Percentiles rank a stretch among this genome's conserved stretches.
These are phyloP conservation scores for Harringtonia lauricola DNA, from an alignment of 2,329 filamentous ascomycete genomes.

Conservation along the genomic window DNA sequence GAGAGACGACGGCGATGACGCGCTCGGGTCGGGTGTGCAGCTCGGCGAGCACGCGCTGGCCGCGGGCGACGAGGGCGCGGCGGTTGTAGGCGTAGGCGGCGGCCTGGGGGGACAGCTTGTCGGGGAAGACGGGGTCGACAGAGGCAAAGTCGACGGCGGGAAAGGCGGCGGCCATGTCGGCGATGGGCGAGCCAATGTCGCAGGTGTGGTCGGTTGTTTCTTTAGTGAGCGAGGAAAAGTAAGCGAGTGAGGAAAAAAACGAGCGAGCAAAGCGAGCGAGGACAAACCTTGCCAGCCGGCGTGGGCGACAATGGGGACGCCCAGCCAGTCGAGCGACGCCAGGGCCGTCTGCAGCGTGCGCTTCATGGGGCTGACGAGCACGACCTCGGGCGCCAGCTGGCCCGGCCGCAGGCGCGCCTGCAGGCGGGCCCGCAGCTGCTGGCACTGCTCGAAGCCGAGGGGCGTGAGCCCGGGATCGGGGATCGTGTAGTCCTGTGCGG, in stretches of 20 bases:
- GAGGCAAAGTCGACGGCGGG: slow-evolving; percentile 43
- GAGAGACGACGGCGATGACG: slow-evolving; percentile 52
- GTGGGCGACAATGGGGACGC: slow-evolving; percentile 42
- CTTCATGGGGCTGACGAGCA: slow-evolving; percentile 54
- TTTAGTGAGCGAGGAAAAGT: slow-evolving; percentile 13
- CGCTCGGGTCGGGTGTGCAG: slow-evolving; percentile 46
- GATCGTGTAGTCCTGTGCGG: slow-evolving; percentile 33
- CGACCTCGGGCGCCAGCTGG: slow-evolving; percentile 35
- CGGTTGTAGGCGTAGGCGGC: slow-evolving; percentile 41
- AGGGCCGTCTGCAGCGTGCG: slow-evolving; percentile 55
- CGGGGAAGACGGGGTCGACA: slow-evolving; percentile 49
- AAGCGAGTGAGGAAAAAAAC: slow-evolving; percentile 13
- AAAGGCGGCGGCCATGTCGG: slow-evolving; percentile 34
- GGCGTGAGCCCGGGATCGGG: slow-evolving; percentile 40
- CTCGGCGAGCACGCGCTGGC: slow-evolving; percentile 34
- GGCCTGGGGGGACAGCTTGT: slow-evolving; percentile 42
- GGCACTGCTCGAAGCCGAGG: slow-evolving; percentile 38
- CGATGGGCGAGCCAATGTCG: slow-evolving; percentile 44
- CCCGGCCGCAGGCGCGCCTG: slow-evolving; percentile 26
- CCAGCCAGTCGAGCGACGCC: slow-evolving; percentile 46
- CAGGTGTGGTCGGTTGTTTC: slow-evolving; percentile 47
- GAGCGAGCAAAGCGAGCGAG: neutral
- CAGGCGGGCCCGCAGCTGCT: slow-evolving; percentile 29
- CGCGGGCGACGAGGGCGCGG: slow-evolving; percentile 42
- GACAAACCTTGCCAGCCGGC: slow-evolving; percentile 52